These are phyloP conservation scores for Mikania micrantha DNA, from an alignment of 129 eudicot species.

Conservation along the genomic window DNA sequence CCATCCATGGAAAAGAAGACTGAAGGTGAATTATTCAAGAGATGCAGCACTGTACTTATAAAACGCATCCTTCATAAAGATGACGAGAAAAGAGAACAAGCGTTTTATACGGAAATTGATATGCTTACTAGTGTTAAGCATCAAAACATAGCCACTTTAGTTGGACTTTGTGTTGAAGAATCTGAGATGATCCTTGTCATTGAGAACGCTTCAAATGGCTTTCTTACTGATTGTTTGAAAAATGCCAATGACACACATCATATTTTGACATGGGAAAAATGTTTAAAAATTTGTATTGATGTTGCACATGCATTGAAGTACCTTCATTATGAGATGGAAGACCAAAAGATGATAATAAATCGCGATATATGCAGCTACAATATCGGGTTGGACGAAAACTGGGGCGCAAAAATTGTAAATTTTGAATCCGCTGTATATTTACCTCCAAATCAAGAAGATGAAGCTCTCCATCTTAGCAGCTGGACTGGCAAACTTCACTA, in stretches of 20 bases:
- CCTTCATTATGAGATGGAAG: not conserved
- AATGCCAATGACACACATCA: not conserved
- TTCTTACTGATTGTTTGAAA: not conserved
- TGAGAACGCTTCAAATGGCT: not conserved
- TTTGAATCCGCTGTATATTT: not conserved
- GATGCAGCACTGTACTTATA: not conserved
- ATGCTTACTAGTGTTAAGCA: not conserved
- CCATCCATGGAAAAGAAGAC: no score
- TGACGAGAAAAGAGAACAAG: not conserved
- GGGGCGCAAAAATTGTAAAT: not conserved
- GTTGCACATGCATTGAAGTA: not conserved
- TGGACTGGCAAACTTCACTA: accelerated
- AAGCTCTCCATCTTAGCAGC: not conserved
- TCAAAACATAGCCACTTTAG: not conserved
- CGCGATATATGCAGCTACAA: not conserved
- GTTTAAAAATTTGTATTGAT: not conserved
- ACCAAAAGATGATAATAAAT: not conserved
- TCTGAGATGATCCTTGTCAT: not conserved
- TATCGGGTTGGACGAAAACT: not conserved
- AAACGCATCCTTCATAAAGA: not conserved
- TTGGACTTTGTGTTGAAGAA: not conserved
- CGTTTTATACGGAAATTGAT: not conserved
- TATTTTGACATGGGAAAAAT: not conserved
- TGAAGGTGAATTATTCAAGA: not conserved
- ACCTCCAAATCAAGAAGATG: not conserved